These are phyloP conservation scores for Xylariaceae sp. DNA, from an alignment of 2,329 filamentous ascomycete genomes.

Conservation along the genomic window DNA sequence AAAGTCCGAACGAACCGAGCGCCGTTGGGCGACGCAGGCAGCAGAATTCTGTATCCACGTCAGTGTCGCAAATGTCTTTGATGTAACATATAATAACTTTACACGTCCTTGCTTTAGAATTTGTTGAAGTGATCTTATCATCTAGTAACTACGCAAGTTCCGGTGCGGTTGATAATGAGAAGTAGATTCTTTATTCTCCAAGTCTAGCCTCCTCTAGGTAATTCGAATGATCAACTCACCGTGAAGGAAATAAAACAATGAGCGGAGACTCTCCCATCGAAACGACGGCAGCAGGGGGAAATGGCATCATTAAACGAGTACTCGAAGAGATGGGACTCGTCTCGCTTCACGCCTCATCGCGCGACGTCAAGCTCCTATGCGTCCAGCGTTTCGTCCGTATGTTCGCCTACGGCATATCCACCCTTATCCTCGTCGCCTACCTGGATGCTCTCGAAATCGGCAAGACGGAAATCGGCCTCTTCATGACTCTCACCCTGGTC, in stretches of 20 bases:
- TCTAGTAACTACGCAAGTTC: no score
- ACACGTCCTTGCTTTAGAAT: no score
- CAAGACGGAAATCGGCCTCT: slow-evolving; percentile 58
- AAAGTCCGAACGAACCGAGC: no score
- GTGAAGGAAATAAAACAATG: neutral
- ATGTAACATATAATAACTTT: no score
- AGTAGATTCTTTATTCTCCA: no score
- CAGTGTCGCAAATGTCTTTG: no score
- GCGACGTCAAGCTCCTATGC: slow-evolving; percentile 61
- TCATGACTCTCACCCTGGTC: slow-evolving; percentile 66
- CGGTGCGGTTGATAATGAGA: no score
- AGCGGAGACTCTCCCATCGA: neutral
- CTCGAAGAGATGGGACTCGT: slow-evolving; percentile 48
- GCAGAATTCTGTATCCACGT: no score
- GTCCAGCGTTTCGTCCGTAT: slow-evolving; percentile 63
- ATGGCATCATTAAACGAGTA: slow-evolving; percentile 12
- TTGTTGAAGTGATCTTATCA: no score
- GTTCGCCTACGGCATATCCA: slow-evolving; percentile 64
- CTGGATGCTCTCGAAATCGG: slow-evolving; percentile 54
- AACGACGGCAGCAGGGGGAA: neutral
- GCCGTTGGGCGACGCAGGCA: no score
- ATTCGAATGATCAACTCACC: neutral
- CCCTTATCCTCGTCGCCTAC: slow-evolving; percentile 60
- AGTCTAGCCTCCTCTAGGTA: no score
- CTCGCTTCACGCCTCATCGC: slow-evolving; percentile 44